Conservation (phyloP, 768 basidiomycete species). For the Boletus subparvulus region DNA sequence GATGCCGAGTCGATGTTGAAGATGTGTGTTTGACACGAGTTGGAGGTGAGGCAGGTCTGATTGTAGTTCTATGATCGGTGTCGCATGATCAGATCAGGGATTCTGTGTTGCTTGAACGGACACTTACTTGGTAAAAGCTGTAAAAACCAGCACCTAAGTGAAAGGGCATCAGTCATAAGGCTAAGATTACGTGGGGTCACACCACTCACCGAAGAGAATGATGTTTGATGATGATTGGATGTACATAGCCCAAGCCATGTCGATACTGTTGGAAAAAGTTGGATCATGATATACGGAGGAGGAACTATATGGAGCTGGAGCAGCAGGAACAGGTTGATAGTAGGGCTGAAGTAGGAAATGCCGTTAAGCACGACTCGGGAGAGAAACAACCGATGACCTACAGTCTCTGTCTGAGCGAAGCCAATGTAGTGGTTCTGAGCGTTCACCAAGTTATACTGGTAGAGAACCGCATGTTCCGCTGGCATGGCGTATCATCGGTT, state of each 20-base stretch:
- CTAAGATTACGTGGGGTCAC: constrained; percentile 25
- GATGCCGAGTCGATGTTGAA: constrained; percentile 42
- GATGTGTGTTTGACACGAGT: constrained; percentile 43
- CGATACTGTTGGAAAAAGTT: constrained; percentile 14
- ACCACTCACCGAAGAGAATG: constrained; percentile 39
- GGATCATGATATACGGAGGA: constrained; percentile 41
- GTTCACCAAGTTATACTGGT: constrained; percentile 46
- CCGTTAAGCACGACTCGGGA: not conserved
- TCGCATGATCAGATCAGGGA: not conserved
- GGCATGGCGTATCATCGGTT: not conserved
- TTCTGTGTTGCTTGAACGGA: no score
- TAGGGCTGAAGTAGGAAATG: constrained; percentile 37
- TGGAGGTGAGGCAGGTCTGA: constrained; percentile 35
- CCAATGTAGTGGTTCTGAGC: constrained; percentile 51
- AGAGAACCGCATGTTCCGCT: constrained; percentile 48
- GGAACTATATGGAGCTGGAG: constrained; percentile 43
- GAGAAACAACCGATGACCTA: constrained; percentile 11
- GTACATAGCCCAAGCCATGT: constrained; percentile 15
- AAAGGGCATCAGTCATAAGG: constrained; percentile 23
- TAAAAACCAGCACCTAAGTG: constrained; percentile 47
- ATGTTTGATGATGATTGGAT: constrained; percentile 39
- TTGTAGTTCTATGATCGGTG: constrained; percentile 34
- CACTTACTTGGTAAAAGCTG: constrained; percentile 44
- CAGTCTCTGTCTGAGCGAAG: constrained; percentile 52
- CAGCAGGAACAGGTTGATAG: constrained; percentile 45